Evolutionary conservation across 176 grass and related monocot genomes (phyloP).

Genomic region (Saccharum officinarum): DNA sequence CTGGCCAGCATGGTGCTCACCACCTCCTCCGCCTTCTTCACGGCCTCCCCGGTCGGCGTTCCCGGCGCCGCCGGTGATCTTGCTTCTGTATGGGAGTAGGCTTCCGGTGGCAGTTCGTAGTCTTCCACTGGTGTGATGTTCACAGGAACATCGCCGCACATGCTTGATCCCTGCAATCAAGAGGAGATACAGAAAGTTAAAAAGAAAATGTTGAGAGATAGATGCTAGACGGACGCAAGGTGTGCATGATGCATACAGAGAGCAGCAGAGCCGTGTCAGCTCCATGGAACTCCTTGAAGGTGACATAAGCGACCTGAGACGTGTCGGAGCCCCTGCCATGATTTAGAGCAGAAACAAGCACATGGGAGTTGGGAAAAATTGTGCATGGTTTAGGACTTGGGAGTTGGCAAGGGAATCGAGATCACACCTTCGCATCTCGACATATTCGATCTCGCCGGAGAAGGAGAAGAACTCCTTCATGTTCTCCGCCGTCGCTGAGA

Average conservation of each 20-base stretch:
- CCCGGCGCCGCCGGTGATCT: background rate
- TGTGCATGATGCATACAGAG: constrained; percentile 9
- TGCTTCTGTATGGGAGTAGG: constrained; percentile 6
- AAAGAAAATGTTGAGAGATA: background rate
- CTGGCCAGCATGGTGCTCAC: constrained; percentile 50
- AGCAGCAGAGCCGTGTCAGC: constrained; percentile 50
- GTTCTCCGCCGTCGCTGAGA: constrained; percentile 16
- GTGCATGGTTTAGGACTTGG: too few relatives aligned
- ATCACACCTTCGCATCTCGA: constrained; percentile 51
- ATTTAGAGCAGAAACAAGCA: background rate
- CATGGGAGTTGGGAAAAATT: background rate
- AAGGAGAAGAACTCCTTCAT: constrained; percentile 62
- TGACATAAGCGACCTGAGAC: constrained; percentile 49
- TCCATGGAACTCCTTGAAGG: constrained; percentile 53
- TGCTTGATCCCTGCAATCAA: constrained; percentile 44
- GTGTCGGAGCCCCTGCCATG: constrained; percentile 26
- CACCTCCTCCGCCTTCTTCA: constrained; percentile 49
- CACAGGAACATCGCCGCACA: constrained; percentile 37
- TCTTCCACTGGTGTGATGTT: constrained; percentile 45
- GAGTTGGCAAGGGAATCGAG: background rate
- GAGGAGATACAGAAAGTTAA: background rate
- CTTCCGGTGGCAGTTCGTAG: constrained; percentile 52
- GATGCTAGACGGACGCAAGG: background rate
- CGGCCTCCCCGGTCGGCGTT: background rate
- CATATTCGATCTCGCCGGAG: constrained; percentile 47